Base-by-base conservation (phyloP, 495 filamentous ascomycete species). In the Cercophora scortea region DNA sequence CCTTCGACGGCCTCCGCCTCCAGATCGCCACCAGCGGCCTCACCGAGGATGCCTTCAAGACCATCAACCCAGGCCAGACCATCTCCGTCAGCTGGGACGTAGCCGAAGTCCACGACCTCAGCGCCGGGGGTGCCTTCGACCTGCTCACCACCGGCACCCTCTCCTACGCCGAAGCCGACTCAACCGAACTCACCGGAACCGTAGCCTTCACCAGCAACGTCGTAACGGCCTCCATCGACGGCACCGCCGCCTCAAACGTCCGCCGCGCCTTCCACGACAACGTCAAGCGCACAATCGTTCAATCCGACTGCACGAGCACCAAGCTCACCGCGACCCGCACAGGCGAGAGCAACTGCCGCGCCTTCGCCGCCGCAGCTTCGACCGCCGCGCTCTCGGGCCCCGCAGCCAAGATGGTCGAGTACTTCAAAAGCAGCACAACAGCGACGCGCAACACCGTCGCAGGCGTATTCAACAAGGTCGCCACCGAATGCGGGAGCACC, bases 381-480 rank as follows among this genome's bases (percentile, higher is more conserved):
- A 8, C 43, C 43, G 80, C 79, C 4, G 80, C 83, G 0, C 49
- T 59, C 1, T 68, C 67, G 1, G 81, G 79, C 15, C 66, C 65
- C 1, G 66, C 75, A 15, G 51, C 71, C 48, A 80, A 79, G 60
- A 73, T 85, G 60, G 61, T 51, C 10, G 79, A 83, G 53, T 84
- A 83, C 65, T 87, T 84, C 76, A 83, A 79, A 66, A 78, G 77
- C 6, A 78, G 72, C n/a, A 51, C 62, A 16, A 61, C 57, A 33
- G 58, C 66, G 1, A 67, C 66, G 2, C 71, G 78, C 34, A 70
- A 58, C 43, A 67, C 63, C 11, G 82, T 87, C 17, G 73, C 79
- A 12, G 65, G 60, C 36, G 76, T 81, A 17, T 69, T 83, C 18
- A 56, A 50, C 13, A 72, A 71, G 12, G 70, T 83, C n/a, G 75